Evolutionary conservation across 2,329 filamentous ascomycete genomes (phyloP).

Genomic region (Trichoderma sp.): DNA sequence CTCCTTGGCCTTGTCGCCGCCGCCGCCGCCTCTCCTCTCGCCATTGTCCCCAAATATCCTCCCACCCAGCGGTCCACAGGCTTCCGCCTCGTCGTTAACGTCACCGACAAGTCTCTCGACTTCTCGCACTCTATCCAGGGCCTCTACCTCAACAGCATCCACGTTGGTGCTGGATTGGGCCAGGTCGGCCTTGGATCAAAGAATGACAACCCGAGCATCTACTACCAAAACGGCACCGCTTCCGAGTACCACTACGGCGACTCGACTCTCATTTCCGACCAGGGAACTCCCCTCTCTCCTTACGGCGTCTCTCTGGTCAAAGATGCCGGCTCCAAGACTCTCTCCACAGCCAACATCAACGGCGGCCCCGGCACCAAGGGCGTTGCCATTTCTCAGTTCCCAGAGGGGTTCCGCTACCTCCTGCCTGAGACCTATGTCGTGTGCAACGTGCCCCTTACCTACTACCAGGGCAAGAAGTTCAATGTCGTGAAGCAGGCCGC

Average conservation of each 20-base stretch:
- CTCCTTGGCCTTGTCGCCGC: conserved; percentile 23
- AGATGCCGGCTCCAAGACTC: conserved; percentile 28
- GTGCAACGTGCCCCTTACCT: conserved; percentile 40
- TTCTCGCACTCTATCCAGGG: conserved; percentile 38
- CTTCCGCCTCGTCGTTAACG: conserved; percentile 43
- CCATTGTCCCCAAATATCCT: conserved; percentile 8
- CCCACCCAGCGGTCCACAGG: conserved; percentile 21
- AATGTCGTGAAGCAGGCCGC: conserved; percentile 37
- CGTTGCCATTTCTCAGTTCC: conserved; percentile 32
- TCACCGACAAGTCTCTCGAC: conserved; percentile 37
- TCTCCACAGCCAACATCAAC: conserved; percentile 27
- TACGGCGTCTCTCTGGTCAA: conserved; percentile 32
- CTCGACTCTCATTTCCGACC: conserved; percentile 38
- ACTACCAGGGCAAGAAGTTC: conserved; percentile 37
- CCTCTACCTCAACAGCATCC: conserved; percentile 38
- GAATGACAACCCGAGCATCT: conserved; percentile 31
- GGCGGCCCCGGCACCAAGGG: conserved; percentile 35
- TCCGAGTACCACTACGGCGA: conserved; percentile 27
- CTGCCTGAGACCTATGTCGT: conserved; percentile 37
- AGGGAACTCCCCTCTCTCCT: conserved; percentile 37
- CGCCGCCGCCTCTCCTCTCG: conserved; percentile 24
- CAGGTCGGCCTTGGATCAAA: conserved; percentile 37
- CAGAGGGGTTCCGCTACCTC: conserved; percentile 32
- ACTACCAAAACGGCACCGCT: conserved; percentile 49
- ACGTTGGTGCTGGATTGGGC: conserved; percentile 40